Evolutionary conservation across 768 basidiomycete genomes (phyloP).

Genomic region (Rossbeevera mucosa): DNA sequence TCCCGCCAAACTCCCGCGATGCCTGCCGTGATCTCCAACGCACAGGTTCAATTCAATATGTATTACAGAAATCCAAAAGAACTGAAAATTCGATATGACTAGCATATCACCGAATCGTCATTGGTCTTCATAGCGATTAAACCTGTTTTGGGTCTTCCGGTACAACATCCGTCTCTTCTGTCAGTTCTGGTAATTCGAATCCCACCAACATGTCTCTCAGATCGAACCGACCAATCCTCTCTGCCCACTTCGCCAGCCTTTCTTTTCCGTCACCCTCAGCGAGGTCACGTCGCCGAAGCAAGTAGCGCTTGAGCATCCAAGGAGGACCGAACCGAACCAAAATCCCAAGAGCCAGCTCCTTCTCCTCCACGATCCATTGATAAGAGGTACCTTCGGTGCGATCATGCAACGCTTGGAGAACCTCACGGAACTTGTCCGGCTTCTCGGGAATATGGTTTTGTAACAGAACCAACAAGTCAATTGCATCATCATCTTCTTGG

Average conservation of each 20-base stretch:
- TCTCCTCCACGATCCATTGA: constrained; percentile 25
- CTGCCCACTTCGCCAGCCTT: constrained; percentile 13
- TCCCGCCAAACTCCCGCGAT: no score
- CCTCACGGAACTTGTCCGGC: constrained; percentile 16
- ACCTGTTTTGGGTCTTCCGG: not conserved
- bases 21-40: no score
- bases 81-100: not conserved
- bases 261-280: constrained; percentile 12
- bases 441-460: constrained; percentile 21
- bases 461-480: constrained; percentile 19
- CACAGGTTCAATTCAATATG: no score
- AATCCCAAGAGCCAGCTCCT: constrained; percentile 20
- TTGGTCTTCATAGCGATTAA: constrained; percentile 3
- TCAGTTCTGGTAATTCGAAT: constrained; percentile 14
- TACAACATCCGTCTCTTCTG: constrained; percentile 9
- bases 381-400: constrained; percentile 18
- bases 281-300: constrained; percentile 21
- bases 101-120: not conserved
- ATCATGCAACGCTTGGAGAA: constrained; percentile 26
- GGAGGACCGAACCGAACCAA: constrained; percentile 19
- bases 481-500: constrained; percentile 25
- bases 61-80: constrained; percentile 1
- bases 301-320: constrained; percentile 28
- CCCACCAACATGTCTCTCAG: constrained; percentile 19
- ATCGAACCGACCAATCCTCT: constrained; percentile 21